Evolutionary conservation across 805 yeast genomes (phyloP).

Genomic region (Saccharomycopsis fibuligera): DNA sequence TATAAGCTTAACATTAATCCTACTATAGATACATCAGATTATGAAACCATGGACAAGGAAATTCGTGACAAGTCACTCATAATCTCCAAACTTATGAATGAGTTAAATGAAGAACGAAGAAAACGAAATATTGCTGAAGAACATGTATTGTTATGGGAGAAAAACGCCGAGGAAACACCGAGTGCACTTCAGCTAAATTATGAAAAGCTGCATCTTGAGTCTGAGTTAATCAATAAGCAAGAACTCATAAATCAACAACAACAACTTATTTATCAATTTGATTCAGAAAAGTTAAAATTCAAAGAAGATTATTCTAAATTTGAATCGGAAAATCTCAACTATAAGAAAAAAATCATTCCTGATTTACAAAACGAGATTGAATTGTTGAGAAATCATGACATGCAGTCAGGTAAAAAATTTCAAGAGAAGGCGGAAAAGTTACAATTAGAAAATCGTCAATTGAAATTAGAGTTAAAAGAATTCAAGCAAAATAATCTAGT

Average conservation of each 20-base stretch:
- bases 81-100: constrained; percentile 48
- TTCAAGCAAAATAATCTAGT: constrained; percentile 15
- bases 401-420: constrained; percentile 19
- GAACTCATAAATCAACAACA: constrained; percentile 41
- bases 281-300: constrained; percentile 32
- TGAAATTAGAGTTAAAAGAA: constrained; percentile 31
- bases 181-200: constrained; percentile 49
- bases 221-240: constrained; percentile 41
- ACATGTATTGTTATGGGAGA: constrained; percentile 50
- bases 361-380: constrained; percentile 38
- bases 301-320: constrained; percentile 36
- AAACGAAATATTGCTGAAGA: constrained; percentile 68
- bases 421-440: constrained; percentile 27
- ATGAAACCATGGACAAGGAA: constrained; percentile 28
- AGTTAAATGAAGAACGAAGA: constrained; percentile 57
- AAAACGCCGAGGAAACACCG: constrained; percentile 37
- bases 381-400: constrained; percentile 26
- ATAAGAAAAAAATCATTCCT: constrained; percentile 41
- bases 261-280: constrained; percentile 38
- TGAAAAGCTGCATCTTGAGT: constrained; percentile 47
- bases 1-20: constrained; percentile 1
- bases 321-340: constrained; percentile 35
- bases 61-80: constrained; percentile 35
- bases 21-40: background rate
- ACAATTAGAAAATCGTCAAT: constrained; percentile 28